Evolutionary conservation across 768 basidiomycete species (phyloP).

Genomic region (Russula vinacea): DNA sequence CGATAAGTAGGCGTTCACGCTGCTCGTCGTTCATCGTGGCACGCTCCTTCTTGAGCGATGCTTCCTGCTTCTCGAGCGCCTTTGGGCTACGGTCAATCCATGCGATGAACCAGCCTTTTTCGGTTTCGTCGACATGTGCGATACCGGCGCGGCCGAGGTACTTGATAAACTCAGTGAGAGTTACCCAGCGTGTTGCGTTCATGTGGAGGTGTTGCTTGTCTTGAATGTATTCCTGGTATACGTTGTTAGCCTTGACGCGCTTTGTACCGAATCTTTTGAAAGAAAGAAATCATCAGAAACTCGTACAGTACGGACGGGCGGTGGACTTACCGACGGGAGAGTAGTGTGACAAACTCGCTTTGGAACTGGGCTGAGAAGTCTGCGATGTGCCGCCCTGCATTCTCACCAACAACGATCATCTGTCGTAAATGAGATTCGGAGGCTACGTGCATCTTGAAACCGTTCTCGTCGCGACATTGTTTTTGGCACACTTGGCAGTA

Average conservation of each 20-base stretch:
- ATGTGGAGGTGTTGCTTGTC: slow-evolving; percentile 95
- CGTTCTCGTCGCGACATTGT: slow-evolving; percentile 98
- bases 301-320: slow-evolving; percentile 4
- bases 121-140: slow-evolving; percentile 93
- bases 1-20: slow-evolving; percentile 82
- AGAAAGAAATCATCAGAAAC: too few relatives aligned
- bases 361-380: slow-evolving; percentile 89
- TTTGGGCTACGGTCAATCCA: slow-evolving; percentile 98
- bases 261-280: slow-evolving; percentile 79
- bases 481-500: slow-evolving; percentile 99
- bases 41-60: slow-evolving; percentile 87
- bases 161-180: slow-evolving; percentile 93
- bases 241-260: slow-evolving; percentile 88
- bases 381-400: slow-evolving; percentile 78
- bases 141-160: slow-evolving; percentile 65
- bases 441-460: slow-evolving; percentile 91
- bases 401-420: slow-evolving; percentile 94
- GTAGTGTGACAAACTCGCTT: slow-evolving; percentile 83
- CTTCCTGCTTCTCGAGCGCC: slow-evolving; percentile 89
- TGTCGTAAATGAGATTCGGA: slow-evolving; percentile 91
- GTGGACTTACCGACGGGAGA: slow-evolving; percentile 69
- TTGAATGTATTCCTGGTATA: slow-evolving; percentile 96
- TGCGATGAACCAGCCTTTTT: slow-evolving; percentile 95
- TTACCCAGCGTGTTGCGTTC: slow-evolving; percentile 98
- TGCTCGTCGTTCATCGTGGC: slow-evolving; percentile 91